Percentiles rank a stretch among this genome's conserved stretches.
Evolutionary conservation across 2,329 filamentous ascomycete genomes (phyloP).

Genomic region (Fusarium sp.): DNA sequence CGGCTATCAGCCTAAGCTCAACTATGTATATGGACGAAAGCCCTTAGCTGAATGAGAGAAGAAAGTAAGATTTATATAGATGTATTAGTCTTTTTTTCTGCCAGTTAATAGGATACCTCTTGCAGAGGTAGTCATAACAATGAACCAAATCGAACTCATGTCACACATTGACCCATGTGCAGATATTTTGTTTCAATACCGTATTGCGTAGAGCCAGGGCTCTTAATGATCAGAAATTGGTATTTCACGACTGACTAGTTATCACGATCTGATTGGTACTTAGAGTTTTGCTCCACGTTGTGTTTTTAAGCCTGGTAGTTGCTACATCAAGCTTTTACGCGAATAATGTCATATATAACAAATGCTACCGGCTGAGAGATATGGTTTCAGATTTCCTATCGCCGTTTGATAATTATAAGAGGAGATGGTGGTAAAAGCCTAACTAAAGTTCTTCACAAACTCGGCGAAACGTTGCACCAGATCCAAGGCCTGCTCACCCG

Average conservation of each 20-base stretch:
- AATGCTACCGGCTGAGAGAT: accelerated
- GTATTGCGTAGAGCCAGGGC: no score
- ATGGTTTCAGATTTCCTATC: not conserved
- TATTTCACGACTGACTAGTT: no score
- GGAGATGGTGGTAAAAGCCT: accelerated
- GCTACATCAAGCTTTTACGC: not conserved
- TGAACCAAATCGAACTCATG: not conserved
- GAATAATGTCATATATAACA: accelerated
- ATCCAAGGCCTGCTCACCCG: not conserved
- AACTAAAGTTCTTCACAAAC: not conserved
- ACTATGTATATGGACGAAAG: not conserved
- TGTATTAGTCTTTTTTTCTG: accelerated
- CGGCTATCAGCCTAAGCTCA: not conserved
- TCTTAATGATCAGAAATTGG: accelerated
- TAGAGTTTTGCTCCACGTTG: not conserved
- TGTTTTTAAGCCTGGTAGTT: accelerated
- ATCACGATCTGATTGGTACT: no score
- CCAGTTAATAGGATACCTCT: accelerated
- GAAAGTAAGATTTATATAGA: not conserved
- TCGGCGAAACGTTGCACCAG: not conserved
- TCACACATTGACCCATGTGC: accelerated
- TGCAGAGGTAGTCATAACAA: accelerated
- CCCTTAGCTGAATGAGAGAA: not conserved
- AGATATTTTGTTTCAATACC: accelerated
- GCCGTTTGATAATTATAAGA: accelerated